Conservation (phyloP, 352 stramenopile species). For the Pelagophyceae sp. region DNA sequence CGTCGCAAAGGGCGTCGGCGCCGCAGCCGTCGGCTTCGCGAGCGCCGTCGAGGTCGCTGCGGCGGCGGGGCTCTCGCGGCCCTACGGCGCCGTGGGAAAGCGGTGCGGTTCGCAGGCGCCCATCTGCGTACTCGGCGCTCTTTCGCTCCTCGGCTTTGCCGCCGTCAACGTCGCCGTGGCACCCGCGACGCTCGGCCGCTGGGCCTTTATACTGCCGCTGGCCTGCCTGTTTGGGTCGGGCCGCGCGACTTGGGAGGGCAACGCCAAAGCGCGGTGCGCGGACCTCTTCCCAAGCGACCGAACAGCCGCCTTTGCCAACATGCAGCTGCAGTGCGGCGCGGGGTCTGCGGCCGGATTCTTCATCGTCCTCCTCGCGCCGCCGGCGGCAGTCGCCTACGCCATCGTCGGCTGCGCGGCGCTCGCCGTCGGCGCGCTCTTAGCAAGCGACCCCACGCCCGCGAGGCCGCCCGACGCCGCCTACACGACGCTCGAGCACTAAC, state of each 20-base stretch:
- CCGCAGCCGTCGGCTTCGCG: neutral
- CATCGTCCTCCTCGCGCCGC: neutral
- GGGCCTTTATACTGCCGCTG: neutral
- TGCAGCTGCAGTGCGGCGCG: neutral
- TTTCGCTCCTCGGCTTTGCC: neutral
- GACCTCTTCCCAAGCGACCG: neutral
- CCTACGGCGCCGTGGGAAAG: neutral
- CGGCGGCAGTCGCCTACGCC: neutral
- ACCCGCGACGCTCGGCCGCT: neutral
- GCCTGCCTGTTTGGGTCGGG: neutral
- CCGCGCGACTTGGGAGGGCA: neutral
- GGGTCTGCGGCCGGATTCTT: conserved; percentile 4
- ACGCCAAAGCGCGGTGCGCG: neutral
- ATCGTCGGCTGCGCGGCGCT: neutral
- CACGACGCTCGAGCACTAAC: too few relatives aligned
- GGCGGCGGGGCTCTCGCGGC: neutral
- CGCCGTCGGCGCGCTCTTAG: too few relatives aligned
- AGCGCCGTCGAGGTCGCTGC: neutral
- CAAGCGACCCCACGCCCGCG: too few relatives aligned
- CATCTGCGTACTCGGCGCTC: neutral
- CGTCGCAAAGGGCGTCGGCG: neutral
- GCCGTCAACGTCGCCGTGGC: neutral
- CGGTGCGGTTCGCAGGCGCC: neutral
- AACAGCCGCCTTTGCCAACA: conserved; percentile 9
- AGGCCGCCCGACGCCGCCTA: too few relatives aligned